Base-by-base conservation (phyloP, 331 rosid genomes). In the Stylosanthes scabra region DNA sequence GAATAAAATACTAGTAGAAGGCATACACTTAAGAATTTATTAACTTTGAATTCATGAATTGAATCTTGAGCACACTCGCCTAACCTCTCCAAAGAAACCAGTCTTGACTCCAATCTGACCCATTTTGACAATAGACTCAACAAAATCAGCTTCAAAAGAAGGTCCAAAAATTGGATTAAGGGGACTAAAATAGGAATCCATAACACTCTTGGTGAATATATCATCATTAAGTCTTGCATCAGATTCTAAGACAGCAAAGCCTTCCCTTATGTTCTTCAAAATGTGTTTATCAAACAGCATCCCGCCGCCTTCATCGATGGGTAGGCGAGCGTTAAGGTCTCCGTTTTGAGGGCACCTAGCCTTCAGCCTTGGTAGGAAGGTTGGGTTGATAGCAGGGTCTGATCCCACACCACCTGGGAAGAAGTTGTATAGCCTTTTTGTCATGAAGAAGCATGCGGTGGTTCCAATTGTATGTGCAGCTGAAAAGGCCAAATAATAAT, bases 401-500 rank as follows among this genome's bases (percentile, higher is more conserved):
- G 97, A 47, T 67, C 96, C 92, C 0, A 84, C 87, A 2, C 73
- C 81, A 0, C 4, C 10, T 68, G 93, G 91, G 37, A 70, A 70
- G 61, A 93, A 93, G 46, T 88, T 62, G 90, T 91, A 89, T 9
- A 93, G 85, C 74, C 98, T 87, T 42, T 67, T 78, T 4, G 74
- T 83, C 90, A 93, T 81, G 81, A 93, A 93, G 86, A 93, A 93
- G 77, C 98, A 93, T 2, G 98, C 97, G 4, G 98, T 93, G 20
- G 90, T 89, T 69, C 98, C 98, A 67, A 93, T 87, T 64, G 98
- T 89, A 71, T 93, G 98, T 2, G 98, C 96, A 70, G 89, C 98
- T 20, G 25, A 20, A 20, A 20, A 20, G 25, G 25, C 25, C 25
- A 20, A 20, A 20, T 20, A n/a, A n/a, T 78, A 20, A 20, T 20